Evolutionary conservation across 352 stramenopile genomes (phyloP).

Genomic region (Peronospora belbahrii): DNA sequence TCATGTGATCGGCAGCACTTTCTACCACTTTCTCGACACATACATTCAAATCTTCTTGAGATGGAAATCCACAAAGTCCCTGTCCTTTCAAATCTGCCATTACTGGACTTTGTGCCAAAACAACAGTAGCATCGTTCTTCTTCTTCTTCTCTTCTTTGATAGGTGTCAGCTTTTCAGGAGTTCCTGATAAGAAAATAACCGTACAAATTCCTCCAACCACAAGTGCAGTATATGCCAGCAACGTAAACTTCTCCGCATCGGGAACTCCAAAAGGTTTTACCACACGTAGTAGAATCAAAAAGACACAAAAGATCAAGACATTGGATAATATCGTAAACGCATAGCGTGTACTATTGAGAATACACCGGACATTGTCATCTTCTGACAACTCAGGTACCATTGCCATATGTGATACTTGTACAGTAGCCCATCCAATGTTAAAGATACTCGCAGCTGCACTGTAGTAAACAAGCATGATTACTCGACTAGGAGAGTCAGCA

Average conservation of each 20-base stretch:
- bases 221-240: constrained; percentile 65
- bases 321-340: constrained; percentile 86
- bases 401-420: constrained; percentile 84
- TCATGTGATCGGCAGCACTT: constrained; percentile 37
- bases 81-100: constrained; percentile 40
- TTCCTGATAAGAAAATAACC: constrained; percentile 58
- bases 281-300: constrained; percentile 54
- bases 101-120: constrained; percentile 41
- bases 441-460: constrained; percentile 69
- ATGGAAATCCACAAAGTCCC: constrained; percentile 41
- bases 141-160: constrained; percentile 21
- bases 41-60: constrained; percentile 50
- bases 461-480: constrained; percentile 68
- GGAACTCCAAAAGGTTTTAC: constrained; percentile 57
- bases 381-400: constrained; percentile 74
- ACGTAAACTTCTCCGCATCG: constrained; percentile 66
- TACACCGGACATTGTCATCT: constrained; percentile 70
- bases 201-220: constrained; percentile 55
- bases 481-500: constrained; percentile 38
- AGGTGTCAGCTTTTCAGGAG: constrained; percentile 43
- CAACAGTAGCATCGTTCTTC: constrained; percentile 12
- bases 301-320: constrained; percentile 75
- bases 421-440: constrained; percentile 77
- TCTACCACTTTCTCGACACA: constrained; percentile 20
- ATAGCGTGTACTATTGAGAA: constrained; percentile 79